Conservation (phyloP, 352 stramenopile genomes). For the Phytophthora meadii region DNA sequence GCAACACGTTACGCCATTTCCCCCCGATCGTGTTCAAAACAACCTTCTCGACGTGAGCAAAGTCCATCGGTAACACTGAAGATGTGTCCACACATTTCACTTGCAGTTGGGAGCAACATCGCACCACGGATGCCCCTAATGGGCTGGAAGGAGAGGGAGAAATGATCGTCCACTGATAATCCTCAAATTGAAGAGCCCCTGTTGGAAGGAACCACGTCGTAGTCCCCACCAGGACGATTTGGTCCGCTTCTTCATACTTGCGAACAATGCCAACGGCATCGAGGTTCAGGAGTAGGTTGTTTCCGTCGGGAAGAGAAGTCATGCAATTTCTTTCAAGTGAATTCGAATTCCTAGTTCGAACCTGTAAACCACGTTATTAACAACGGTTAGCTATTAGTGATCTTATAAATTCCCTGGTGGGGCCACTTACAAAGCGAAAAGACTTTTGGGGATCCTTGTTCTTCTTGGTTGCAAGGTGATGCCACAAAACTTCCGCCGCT, state of each 20-base stretch:
- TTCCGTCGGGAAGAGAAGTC: conserved; percentile 22
- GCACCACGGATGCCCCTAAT: conserved; percentile 23
- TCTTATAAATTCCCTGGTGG: no score
- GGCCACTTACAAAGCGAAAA: conserved; percentile 30
- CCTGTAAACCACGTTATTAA: conserved; percentile 1
- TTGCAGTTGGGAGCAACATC: conserved; percentile 31
- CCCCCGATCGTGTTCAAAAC: conserved; percentile 20
- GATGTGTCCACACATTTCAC: conserved; percentile 18
- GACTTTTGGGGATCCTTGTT: conserved; percentile 34
- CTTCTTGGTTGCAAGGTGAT: conserved; percentile 33
- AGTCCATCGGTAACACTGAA: conserved; percentile 18
- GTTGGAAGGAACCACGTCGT: conserved; percentile 35
- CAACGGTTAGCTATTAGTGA: background rate
- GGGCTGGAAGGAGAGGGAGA: conserved; percentile 23
- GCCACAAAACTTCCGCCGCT: conserved; percentile 28
- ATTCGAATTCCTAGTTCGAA: conserved; percentile 16
- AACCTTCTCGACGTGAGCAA: conserved; percentile 20
- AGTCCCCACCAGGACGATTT: conserved; percentile 29
- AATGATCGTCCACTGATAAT: conserved; percentile 37
- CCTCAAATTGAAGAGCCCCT: conserved; percentile 34
- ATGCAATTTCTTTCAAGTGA: conserved; percentile 37
- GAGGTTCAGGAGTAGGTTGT: conserved; percentile 5
- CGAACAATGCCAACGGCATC: conserved; percentile 34
- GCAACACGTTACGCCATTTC: conserved; percentile 24
- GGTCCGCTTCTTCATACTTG: conserved; percentile 32